Base-by-base conservation (phyloP, 2,329 filamentous ascomycete species). In the Chalaropsis ovoidea region DNA sequence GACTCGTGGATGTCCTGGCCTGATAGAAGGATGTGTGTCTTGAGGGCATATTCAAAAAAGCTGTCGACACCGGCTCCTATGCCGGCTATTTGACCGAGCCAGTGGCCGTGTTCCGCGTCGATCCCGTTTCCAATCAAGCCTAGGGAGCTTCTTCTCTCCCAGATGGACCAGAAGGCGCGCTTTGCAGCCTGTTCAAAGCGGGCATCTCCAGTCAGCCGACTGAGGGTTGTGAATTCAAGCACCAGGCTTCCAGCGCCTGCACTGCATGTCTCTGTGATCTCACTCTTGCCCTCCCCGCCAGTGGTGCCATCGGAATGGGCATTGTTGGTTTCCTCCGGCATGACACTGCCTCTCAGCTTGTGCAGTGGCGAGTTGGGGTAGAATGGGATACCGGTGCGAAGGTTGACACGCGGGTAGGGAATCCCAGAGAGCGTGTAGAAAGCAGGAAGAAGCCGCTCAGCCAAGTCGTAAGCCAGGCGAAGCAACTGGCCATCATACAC, bases 41-140 rank as follows among this genome's bases (percentile, higher is more conserved):
- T 99, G 71, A 97, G 82, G 2, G 94, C 92, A 75, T 99, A 99
- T 76, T 99, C 94, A 72, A 96, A 97, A 77, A 99, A 99, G 76
- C 92, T 96, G 77, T 99, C 94, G 72, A 96, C 90, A 47, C 94
- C 94, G 7, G 94, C 94, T 62, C 94, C 94, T 70, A 99, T 95
- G 39, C 94, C 93, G n/a, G 93, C 87, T 73, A 90, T 92, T 1
- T 89, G 82, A 8, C 88, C 88, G 42, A 94, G 86, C 94, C 94
- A 99, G 70, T 88, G 81, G 0, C 93, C 94, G 35, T 85, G 88
- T 73, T 97, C 93, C 1, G 91, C 90, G 76, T 96, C 93, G 68
- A 99, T 91, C 2, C 92, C 93, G 66, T 90, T 88, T 7, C 93
- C 94, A 69, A 99, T 87, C 27, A 99, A 80, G 3, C 90, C 90